phyloP scores from a whole-genome alignment of 1,284 basidiomycete species.

The Anthracocystis walkeri region DNA sequence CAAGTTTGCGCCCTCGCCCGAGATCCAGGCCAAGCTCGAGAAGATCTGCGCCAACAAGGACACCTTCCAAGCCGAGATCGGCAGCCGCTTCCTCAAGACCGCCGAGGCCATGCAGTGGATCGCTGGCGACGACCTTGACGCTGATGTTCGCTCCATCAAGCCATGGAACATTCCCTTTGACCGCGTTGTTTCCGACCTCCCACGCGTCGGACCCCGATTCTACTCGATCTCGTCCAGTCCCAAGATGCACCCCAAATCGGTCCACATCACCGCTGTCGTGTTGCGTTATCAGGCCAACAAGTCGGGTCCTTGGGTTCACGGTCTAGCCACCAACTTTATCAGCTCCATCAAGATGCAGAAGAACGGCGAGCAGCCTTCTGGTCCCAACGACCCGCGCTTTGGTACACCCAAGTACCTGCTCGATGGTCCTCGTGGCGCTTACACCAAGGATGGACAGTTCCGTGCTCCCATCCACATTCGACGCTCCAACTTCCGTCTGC shows the following conservation, averaged over 20 bases:
- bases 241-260: constrained; percentile 85
- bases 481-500: constrained; percentile 93
- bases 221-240: constrained; percentile 98
- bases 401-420: constrained; percentile 82
- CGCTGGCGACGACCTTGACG: constrained; percentile 81
- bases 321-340: constrained; percentile 67
- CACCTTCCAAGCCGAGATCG: constrained; percentile 81
- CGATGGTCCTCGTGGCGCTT: constrained; percentile 86
- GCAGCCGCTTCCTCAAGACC: constrained; percentile 85
- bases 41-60: constrained; percentile 88
- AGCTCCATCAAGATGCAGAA: constrained; percentile 76
- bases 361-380: constrained; percentile 70
- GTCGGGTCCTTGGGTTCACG: constrained; percentile 55
- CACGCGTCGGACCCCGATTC: constrained; percentile 93
- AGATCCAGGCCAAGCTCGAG: constrained; percentile 80
- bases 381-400: constrained; percentile 65
- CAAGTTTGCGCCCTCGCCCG: constrained; percentile 86
- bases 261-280: constrained; percentile 95
- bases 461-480: constrained; percentile 94
- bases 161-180: constrained; percentile 96
- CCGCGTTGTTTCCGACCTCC: constrained; percentile 89
- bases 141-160: constrained; percentile 77
- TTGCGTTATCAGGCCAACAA: constrained; percentile 59
- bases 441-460: constrained; percentile 76
- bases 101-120: constrained; percentile 87